These are phyloP conservation scores for Roridomyces roridus DNA, from an alignment of 768 basidiomycete species.

Conservation along the genomic window DNA sequence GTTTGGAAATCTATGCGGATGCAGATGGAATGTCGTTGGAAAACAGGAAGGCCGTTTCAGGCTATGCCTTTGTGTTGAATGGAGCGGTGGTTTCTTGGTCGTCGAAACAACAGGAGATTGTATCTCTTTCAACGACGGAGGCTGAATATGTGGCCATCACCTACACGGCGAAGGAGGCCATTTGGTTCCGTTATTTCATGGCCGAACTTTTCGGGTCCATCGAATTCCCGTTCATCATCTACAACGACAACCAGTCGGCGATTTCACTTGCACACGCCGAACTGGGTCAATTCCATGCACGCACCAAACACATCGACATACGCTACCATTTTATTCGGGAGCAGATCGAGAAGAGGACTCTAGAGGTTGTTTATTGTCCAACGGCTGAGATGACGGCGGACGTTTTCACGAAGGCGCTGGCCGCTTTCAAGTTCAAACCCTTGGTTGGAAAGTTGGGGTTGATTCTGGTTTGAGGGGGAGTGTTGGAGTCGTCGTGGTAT, in stretches of 20 bases:
- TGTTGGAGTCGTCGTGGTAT: too few species aligned
- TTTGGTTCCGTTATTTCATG: too few species aligned
- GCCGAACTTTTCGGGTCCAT: too few species aligned
- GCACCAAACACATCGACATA: constrained; percentile 10
- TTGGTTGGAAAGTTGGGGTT: too few species aligned
- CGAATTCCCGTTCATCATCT: background rate
- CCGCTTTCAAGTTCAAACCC: too few species aligned
- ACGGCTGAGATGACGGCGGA: background rate
- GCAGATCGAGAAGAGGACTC: background rate
- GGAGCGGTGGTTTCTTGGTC: too few species aligned
- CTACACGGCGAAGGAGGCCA: too few species aligned
- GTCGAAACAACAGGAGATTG: too few species aligned
- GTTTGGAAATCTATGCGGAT: background rate
- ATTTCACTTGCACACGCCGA: constrained; percentile 1
- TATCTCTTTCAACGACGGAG: too few species aligned
- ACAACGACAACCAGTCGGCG: constrained; percentile 10
- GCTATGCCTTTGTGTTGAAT: background rate
- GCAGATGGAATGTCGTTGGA: constrained; percentile 4
- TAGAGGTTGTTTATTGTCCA: constrained; percentile 5
- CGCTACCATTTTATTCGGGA: too few species aligned
- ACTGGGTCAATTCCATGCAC: constrained; percentile 7
- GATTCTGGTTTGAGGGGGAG: too few species aligned
- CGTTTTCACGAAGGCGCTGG: constrained; percentile 6
- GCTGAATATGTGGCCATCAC: too few species aligned
- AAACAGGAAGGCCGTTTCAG: constrained; percentile 1